Base-by-base conservation (phyloP, 805 yeast genomes). In the Kodamaea nitidulidarum region DNA sequence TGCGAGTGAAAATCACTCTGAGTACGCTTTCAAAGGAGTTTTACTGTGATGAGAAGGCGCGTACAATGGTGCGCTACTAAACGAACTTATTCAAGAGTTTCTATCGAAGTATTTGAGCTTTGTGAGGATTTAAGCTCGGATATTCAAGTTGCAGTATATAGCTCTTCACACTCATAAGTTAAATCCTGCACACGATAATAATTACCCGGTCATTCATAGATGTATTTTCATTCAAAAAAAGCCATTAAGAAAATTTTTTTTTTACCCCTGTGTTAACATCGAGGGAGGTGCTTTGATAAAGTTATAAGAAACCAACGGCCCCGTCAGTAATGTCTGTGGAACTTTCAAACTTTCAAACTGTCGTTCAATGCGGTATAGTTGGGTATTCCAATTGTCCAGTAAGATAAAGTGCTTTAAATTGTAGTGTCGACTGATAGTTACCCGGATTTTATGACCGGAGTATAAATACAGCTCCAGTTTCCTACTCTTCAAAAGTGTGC, bases 401-500 rank as follows among this genome's bases (percentile, higher is more conserved):
- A 20, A 5, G 22, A 8, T 20, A 20, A 20, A 20, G 8, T 20
- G 22, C 8, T 8, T 6, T 5, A 8, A 18, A 4, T n/a, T 8
- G 25, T 18, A 18, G 24, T 20, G 22, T 6, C n/a, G n/a, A n/a
- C n/a, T 20, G 22, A 15, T 34, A 25, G 46, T 53, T 54, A 52
- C 58, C 56, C 56, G 56, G 56, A 48, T 35, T 26, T 35, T 15
- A 14, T 38, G 22, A 30, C 42, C 42, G 42, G 46, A 46, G 50
- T 57, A 57, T 57, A 56, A 47, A 56, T 44, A 46, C 45, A 47
- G 49, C 51, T 44, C 41, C 35, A 38, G 34, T 41, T 44, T 56
- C 54, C 44, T 37, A 41, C 32, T 28, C 12, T 15, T 39, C 37
- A 35, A 39, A 31, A 24, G 24, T 4, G 21, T n/a, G 32, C 32